Evolutionary conservation across 495 filamentous ascomycete species (phyloP).

Genomic region (Tuber melanosporum): DNA sequence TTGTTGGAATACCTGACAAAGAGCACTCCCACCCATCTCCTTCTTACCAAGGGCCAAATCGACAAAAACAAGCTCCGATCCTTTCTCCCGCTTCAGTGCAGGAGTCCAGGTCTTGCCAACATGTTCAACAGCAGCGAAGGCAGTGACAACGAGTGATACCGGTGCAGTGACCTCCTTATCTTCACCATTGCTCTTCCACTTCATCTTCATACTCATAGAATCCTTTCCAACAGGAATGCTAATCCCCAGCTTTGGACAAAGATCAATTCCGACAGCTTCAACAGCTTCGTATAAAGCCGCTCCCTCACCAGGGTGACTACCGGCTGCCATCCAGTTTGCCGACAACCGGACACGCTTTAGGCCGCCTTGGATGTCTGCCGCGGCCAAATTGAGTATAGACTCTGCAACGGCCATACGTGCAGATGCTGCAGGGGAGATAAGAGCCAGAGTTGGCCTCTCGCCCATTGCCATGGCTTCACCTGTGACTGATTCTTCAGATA

Average conservation of each 20-base stretch:
- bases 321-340: slow-evolving; percentile 98
- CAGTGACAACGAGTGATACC: slow-evolving; percentile 79
- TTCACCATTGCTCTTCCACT: slow-evolving; percentile 65
- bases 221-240: slow-evolving; percentile 96
- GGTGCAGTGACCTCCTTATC: slow-evolving; percentile 85
- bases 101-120: slow-evolving; percentile 89
- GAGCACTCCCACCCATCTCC: slow-evolving; percentile 81
- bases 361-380: slow-evolving; percentile 71
- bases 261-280: slow-evolving; percentile 82
- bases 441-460: slow-evolving; percentile 80
- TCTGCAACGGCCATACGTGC: slow-evolving; percentile 95
- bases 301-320: slow-evolving; percentile 86
- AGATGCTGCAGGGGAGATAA: slow-evolving; percentile 88
- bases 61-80: slow-evolving; percentile 81
- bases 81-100: slow-evolving; percentile 75
- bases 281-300: slow-evolving; percentile 93
- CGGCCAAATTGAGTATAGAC: slow-evolving; percentile 83
- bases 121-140: slow-evolving; percentile 76
- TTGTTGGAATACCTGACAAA: slow-evolving; percentile 86
- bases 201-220: slow-evolving; percentile 97
- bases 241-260: slow-evolving; percentile 72
- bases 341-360: slow-evolving; percentile 75
- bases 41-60: slow-evolving; percentile 73
- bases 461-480: slow-evolving; percentile 98
- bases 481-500: slow-evolving; percentile 63